These are phyloP conservation scores for Torulaspora indica DNA, from an alignment of 805 yeast species.

Conservation along the genomic window DNA sequence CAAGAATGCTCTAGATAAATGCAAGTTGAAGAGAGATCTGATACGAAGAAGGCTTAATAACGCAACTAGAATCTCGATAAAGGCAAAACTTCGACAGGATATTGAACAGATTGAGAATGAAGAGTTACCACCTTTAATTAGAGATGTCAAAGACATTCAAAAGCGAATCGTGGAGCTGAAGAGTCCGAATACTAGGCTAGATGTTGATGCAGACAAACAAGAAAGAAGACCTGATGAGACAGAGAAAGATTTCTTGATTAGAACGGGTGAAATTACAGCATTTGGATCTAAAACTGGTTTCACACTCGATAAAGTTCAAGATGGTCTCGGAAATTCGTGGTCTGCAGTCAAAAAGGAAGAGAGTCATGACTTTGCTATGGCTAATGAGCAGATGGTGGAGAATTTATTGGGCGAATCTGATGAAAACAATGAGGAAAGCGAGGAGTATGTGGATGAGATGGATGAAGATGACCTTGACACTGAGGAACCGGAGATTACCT, in stretches of 20 bases:
- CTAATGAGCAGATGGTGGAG: slow-evolving; percentile 24
- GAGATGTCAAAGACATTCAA: slow-evolving; percentile 61
- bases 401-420: slow-evolving; percentile 24
- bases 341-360: slow-evolving; percentile 1
- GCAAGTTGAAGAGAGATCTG: slow-evolving; percentile 41
- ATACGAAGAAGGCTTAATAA: slow-evolving; percentile 47
- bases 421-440: slow-evolving; percentile 21
- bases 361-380: slow-evolving; percentile 11
- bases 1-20: slow-evolving; percentile 42
- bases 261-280: slow-evolving; percentile 93
- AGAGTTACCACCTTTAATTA: slow-evolving; percentile 50
- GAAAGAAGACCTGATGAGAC: slow-evolving; percentile 62
- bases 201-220: slow-evolving; percentile 15
- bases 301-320: slow-evolving; percentile 26
- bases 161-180: slow-evolving; percentile 40
- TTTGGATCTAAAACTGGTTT: slow-evolving; percentile 71
- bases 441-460: slow-evolving; percentile 25
- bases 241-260: slow-evolving; percentile 69
- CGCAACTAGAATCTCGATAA: slow-evolving; percentile 63
- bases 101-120: slow-evolving; percentile 45
- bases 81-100: slow-evolving; percentile 51
- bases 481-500: slow-evolving; percentile 20
- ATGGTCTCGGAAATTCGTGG: background rate
- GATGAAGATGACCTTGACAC: slow-evolving; percentile 14
- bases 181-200: slow-evolving; percentile 11